Base-by-base conservation (phyloP, 306 rosid species). In the Cicer yamashitae region DNA sequence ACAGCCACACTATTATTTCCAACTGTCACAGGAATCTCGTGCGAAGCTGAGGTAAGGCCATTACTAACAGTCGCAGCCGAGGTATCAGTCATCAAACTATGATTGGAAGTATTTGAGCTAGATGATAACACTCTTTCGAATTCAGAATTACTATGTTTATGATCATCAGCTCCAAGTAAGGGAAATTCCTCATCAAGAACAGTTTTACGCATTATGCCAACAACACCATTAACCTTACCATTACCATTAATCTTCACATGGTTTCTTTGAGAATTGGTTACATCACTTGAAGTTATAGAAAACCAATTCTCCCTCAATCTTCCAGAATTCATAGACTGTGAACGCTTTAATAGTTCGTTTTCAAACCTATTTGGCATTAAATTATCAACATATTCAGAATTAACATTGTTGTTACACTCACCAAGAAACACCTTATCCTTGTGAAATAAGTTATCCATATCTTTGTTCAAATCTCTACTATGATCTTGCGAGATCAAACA, bases 151-250 rank as follows among this genome's bases (percentile, higher is more conserved):
- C 51, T 37, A 7, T 17, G 73, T 43, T 57, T 40, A 6, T 40
- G 53, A 12, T 51, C 68, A 60, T 75, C 84, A 60, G 39, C 68
- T 13, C 71, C 59, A 71, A 69, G 81, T 34, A 44, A 59, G 7
- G 76, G 77, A 69, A 74, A 81, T 56, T 81, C 77, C 73, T 40
- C 50, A 25, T 81, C 70, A 15, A 75, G 56, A 64, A 48, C 10
- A 41, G 37, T 50, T 50, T 75, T 61, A 68, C n/a, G 14, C 53
- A 37, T 30, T 59, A 40, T 52, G 45, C 53, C 76, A 18, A 45
- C 67, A 67, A 10, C 62, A 40, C 69, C 45, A 61, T 64, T 37
- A 75, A 44, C 53, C 50, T 45, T 64, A 17, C n/a, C 65, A 64
- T 70, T 25, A 25, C 30, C 30, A 25, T 25, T 25, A 50, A 25